These are phyloP conservation scores for Erigeron philadelphicus DNA, from an alignment of 140 eudicot species.

Conservation along the genomic window DNA sequence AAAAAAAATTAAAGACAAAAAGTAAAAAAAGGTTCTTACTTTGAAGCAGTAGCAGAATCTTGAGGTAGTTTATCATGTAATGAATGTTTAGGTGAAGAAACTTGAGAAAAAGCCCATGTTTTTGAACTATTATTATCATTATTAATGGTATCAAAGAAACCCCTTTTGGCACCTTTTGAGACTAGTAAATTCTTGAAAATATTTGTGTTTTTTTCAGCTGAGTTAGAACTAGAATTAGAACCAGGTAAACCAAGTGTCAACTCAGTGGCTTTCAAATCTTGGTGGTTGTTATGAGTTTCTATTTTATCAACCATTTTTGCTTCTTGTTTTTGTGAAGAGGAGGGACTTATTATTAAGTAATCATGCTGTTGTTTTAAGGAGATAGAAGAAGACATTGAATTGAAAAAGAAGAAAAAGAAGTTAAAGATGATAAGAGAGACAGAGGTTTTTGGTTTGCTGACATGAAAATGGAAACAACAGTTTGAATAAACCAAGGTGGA, in stretches of 20 bases:
- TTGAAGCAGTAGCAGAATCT: conserved; percentile 42
- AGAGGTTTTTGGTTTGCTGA: conserved; percentile 18
- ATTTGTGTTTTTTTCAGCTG: conserved; percentile 42
- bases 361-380: conserved; percentile 37
- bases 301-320: conserved; percentile 25
- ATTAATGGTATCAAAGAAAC: conserved; percentile 48
- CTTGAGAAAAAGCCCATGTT: too few species aligned
- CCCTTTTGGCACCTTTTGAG: conserved; percentile 57
- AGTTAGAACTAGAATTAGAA: conserved; percentile 59
- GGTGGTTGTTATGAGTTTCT: conserved; percentile 3
- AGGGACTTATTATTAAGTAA: conserved; percentile 27
- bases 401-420: not conserved
- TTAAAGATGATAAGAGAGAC: too few species aligned
- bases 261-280: conserved; percentile 61
- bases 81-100: too few species aligned
- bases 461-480: conserved; percentile 31
- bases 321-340: conserved; percentile 21
- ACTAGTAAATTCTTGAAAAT: conserved; percentile 26
- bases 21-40: conserved; percentile 40
- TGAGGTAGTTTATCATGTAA: conserved; percentile 35
- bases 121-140: conserved; percentile 13
- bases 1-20: not conserved
- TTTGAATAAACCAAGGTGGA: conserved; percentile 24
- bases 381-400: conserved; percentile 26
- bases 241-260: conserved; percentile 74